Percentiles rank a stretch among this genome's conserved stretches.
These are phyloP conservation scores for Lolium rigidum DNA, from an alignment of 176 grass and related monocot species.

Conservation along the genomic window DNA sequence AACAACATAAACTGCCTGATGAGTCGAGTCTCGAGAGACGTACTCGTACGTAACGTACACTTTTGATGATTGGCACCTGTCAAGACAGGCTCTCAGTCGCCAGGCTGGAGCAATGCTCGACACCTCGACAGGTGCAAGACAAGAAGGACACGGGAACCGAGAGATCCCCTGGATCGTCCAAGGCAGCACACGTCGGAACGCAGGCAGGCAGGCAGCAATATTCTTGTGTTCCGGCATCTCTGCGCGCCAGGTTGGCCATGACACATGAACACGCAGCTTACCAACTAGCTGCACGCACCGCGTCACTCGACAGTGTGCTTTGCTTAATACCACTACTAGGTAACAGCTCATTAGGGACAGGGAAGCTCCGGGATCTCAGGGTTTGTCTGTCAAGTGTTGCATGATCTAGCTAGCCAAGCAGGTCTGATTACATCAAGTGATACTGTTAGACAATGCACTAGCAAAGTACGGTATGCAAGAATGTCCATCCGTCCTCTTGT, in stretches of 20 bases:
- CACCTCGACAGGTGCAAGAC: constrained; percentile 10
- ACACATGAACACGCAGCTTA: not conserved
- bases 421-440: not conserved
- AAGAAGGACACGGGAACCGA: not conserved
- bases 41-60: not conserved
- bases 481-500: not conserved
- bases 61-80: not conserved
- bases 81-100: not conserved
- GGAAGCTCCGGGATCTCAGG: not conserved
- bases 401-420: not conserved
- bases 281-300: not conserved
- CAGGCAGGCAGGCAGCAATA: not conserved
- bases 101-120: constrained; percentile 11
- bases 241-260: constrained; percentile 11
- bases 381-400: not conserved
- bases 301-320: not conserved
- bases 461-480: not conserved
- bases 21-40: not conserved
- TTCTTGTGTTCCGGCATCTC: not conserved
- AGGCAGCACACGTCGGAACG: constrained; percentile 21
- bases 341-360: constrained; percentile 17
- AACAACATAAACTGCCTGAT: not conserved
- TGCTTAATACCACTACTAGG: too few relatives aligned
- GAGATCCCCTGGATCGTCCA: not conserved
- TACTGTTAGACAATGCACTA: constrained; percentile 9